phyloP scores from a whole-genome alignment of 768 basidiomycete genomes.

The Leccinum broughii region DNA sequence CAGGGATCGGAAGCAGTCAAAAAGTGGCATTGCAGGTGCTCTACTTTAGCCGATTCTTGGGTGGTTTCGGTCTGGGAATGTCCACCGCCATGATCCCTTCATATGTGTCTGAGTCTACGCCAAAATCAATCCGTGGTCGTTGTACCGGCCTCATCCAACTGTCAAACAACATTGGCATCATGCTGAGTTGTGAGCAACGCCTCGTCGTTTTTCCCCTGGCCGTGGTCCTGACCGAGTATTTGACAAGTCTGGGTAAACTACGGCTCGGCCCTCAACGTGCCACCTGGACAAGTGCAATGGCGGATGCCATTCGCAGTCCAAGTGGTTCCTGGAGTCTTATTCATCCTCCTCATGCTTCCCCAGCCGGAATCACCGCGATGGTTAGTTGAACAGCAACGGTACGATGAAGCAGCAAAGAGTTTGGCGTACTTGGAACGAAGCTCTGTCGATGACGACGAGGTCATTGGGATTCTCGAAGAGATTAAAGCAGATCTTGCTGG shows the following conservation, averaged over 20 bases:
- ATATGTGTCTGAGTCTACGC: slow-evolving; percentile 53
- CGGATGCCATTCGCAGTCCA: slow-evolving; percentile 54
- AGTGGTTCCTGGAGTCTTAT: slow-evolving; percentile 51
- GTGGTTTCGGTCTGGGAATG: slow-evolving; percentile 64
- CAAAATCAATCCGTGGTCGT: slow-evolving; percentile 48
- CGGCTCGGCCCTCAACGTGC: slow-evolving; percentile 36
- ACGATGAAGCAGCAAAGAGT: slow-evolving; percentile 41
- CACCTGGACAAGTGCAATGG: slow-evolving; percentile 48
- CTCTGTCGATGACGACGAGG: slow-evolving; percentile 34
- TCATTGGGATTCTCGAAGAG: slow-evolving; percentile 42
- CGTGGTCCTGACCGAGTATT: slow-evolving; percentile 3
- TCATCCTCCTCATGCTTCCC: slow-evolving; percentile 46
- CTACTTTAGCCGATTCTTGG: slow-evolving; percentile 54
- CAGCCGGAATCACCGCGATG: slow-evolving; percentile 61
- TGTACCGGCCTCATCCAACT: slow-evolving; percentile 47
- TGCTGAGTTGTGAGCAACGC: slow-evolving; percentile 35
- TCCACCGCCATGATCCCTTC: slow-evolving; percentile 49
- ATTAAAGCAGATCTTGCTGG: slow-evolving; percentile 51
- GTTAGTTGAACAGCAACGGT: slow-evolving; percentile 48
- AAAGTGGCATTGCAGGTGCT: slow-evolving; percentile 38
- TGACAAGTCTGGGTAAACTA: slow-evolving; percentile 50
- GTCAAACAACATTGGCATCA: slow-evolving; percentile 32
- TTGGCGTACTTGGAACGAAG: slow-evolving; percentile 39
- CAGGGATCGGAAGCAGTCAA: slow-evolving; percentile 42
- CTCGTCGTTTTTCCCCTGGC: neutral